Base-by-base conservation (phyloP, 768 basidiomycete species). In the Kwoniella heveanensis region DNA sequence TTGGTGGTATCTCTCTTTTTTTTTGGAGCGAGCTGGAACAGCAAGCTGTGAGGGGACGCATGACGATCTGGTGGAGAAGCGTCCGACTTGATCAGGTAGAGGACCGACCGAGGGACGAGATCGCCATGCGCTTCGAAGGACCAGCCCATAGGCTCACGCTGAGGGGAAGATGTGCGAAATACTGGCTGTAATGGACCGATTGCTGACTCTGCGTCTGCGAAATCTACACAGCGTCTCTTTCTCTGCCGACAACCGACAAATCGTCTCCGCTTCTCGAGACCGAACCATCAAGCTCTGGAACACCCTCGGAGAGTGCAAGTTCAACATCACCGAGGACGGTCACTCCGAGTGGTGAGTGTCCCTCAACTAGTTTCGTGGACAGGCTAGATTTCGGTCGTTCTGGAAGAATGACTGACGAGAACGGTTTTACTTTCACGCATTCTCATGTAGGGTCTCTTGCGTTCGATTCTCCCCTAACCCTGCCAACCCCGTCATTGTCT, bases 291-390 rank as follows among this genome's bases (percentile, higher is more conserved):
- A 98, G 83, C 90, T 99, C 78, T 99, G 96, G 96, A 99, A 99
- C 85, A 99, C 96, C 66, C 88, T 99, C 69, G 96, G 96, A 78
- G 96, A 99, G 83, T 99, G 96, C 86, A 99, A 99, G 82, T 98
- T 92, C 81, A 91, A 98, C 81, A 99, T 99, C 82, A 91, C 92
- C 83, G 95, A 99, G 72, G 96, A 98, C 74, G 93, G 95, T 65
- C 96, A 99, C 85, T 84, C 87, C 65, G 96, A 97, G 84, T 99
- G 96, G 95, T 76, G 52, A 65, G 74, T 65, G n/a, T n/a, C n/a
- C n/a, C n/a, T n/a, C n/a, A n/a, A n/a, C 64, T 54, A 19, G 48
- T 24, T 22, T 12, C 30, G 15, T 32, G 32, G 13, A 32, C 32
- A 26, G 27, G 8, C 57, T 19, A 37, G 54, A 54, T 37, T 37